Evolutionary conservation across 2,329 filamentous ascomycete genomes (phyloP).

Genomic region (Pseudopithomyces chartarum): DNA sequence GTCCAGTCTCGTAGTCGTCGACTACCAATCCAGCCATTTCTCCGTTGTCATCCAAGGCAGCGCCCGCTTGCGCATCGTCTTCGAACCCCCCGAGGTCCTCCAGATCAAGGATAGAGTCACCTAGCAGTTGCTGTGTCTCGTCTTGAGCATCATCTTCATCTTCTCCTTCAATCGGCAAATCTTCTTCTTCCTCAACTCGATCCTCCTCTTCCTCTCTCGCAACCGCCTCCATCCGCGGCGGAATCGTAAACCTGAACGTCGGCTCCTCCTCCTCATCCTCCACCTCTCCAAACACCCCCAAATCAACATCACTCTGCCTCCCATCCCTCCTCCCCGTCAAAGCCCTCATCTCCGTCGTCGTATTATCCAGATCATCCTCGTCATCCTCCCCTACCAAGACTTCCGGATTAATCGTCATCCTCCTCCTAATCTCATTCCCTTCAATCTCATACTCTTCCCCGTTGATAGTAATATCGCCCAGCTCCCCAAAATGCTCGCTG

Average conservation of each 20-base stretch:
- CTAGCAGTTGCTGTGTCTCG: constrained; percentile 10
- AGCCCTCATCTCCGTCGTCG: constrained; percentile 34
- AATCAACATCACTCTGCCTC: constrained; percentile 34
- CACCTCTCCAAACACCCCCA: constrained; percentile 39
- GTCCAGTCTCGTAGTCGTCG: constrained; percentile 23
- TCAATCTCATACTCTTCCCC: constrained; percentile 48
- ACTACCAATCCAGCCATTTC: constrained; percentile 37
- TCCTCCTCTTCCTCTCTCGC: constrained; percentile 18
- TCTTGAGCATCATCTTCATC: constrained; percentile 7
- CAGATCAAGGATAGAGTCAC: background rate
- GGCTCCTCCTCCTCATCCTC: constrained; percentile 44
- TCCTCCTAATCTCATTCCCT: constrained; percentile 45
- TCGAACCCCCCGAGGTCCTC: constrained; percentile 29
- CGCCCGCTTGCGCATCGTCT: constrained; percentile 31
- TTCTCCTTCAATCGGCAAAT: too few species aligned
- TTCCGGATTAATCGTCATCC: constrained; percentile 34
- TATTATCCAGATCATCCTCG: constrained; percentile 40
- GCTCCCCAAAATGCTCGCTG: constrained; percentile 58
- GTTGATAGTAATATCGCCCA: constrained; percentile 45
- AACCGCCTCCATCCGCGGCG: constrained; percentile 36
- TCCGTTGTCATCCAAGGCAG: constrained; percentile 21
- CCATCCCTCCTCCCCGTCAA: constrained; percentile 37
- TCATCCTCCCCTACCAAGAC: constrained; percentile 45
- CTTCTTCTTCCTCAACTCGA: background rate
- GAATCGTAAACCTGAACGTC: constrained; percentile 46